Base-by-base conservation (phyloP, 805 yeast species). In the Wickerhamiella azymoides region DNA sequence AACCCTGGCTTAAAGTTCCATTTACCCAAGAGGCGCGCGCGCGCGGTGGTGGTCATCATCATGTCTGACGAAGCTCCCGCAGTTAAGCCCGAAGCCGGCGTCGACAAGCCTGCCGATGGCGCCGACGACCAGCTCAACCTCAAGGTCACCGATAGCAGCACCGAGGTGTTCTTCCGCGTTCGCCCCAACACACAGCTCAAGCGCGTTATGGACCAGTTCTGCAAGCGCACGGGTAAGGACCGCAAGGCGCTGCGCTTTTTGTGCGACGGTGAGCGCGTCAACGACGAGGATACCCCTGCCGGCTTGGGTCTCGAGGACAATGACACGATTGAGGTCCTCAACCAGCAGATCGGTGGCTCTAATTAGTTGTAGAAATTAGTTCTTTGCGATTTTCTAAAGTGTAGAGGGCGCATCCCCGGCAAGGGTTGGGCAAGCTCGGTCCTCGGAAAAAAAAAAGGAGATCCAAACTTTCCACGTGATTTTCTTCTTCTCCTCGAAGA, bases 141-240 rank as follows among this genome's bases (percentile, higher is more conserved):
- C 66, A 86, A 85, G 65, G 98, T 92, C 40, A 79, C 94, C 30
- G 98, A 92, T 64, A 94, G 94, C 40, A 72, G 80, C 45, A 81
- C 94, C 17, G 99, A 92, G 64, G 88, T 92, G 52, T 86, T 82
- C 64, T 92, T 92, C 79, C 88, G 89, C 65, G 89, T 92, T 65
- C 86, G 88, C 69, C 76, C 84, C 66, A 73, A 88, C 36, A 92
- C 98, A 5, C 94, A 89, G 40, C 74, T 92, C 71, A 83, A 77
- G 64, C 83, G 95, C 68, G 77, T 92, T 58, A 89, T 92, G 86
- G 97, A 89, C 59, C 95, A 96, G 10, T 92, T 89, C 64, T 93
- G 97, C 63, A 88, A 88, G 68, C 83, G 98, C 71, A 95, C 89
- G 61, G 97, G 97, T 38, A 89, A 89, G 63, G 77, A 81, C 52